phyloP scores from a whole-genome alignment of 78 protist species.

The Emiliania huxleyi region DNA sequence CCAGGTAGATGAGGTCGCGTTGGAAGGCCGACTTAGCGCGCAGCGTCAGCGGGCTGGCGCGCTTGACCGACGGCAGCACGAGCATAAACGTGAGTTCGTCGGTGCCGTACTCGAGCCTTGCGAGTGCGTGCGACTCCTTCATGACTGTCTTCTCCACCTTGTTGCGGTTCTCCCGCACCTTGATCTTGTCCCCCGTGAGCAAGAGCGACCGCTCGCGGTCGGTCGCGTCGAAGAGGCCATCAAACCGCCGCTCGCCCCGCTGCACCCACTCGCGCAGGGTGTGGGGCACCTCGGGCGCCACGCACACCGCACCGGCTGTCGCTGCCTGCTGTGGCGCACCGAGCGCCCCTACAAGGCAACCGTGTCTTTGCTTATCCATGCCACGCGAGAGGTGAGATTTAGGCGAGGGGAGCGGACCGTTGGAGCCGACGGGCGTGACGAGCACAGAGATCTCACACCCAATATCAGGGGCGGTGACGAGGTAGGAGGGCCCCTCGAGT shows the following conservation, averaged over 20 bases:
- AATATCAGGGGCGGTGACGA: neutral
- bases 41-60: no score
- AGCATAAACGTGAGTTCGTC: no score
- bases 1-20: no score
- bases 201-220: neutral
- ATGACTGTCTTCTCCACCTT: neutral
- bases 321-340: neutral
- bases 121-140: no score
- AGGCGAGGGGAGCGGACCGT: no score
- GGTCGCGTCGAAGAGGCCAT: neutral
- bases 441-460: neutral
- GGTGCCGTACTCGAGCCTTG: no score
- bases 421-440: neutral
- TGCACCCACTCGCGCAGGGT: neutral
- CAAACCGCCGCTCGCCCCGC: neutral
- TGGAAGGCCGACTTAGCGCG: no score
- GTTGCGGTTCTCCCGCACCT: neutral
- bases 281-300: neutral
- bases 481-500: neutral
- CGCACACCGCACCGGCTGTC: neutral
- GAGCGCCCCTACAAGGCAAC: no score
- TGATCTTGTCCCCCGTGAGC: neutral
- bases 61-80: no score
- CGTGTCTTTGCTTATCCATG: no score
- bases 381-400: no score